Conservation (phyloP, 345 rosid species). For the Eucalyptus pumila region DNA sequence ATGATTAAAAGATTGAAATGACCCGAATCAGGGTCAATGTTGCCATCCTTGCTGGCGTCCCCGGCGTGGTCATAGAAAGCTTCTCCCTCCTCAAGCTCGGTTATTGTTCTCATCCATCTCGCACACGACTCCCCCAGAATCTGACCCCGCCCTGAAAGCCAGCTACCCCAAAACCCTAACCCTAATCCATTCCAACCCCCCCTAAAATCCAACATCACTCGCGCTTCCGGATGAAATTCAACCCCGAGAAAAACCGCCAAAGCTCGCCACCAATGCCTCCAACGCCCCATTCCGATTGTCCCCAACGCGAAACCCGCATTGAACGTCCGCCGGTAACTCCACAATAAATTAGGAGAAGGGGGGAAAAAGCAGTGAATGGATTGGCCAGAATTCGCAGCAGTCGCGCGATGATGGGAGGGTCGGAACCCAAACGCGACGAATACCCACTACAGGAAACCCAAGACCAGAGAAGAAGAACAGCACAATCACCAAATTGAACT, state of each 20-base stretch:
- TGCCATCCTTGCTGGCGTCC: constrained; percentile 8
- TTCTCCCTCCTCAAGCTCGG: constrained; percentile 73
- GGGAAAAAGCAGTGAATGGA: too few relatives aligned
- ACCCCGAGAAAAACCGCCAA: not conserved
- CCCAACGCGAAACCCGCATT: not conserved
- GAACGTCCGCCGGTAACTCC: not conserved
- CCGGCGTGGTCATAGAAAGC: constrained; percentile 12
- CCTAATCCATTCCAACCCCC: not conserved
- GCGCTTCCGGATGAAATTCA: not conserved
- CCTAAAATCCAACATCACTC: constrained; percentile 53
- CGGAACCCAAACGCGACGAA: too few relatives aligned
- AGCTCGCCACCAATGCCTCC: not conserved
- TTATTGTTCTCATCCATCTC: constrained; percentile 33
- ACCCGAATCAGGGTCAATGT: constrained; percentile 32
- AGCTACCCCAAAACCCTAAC: constrained; percentile 2
- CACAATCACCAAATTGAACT: too few relatives aligned
- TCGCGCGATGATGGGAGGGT: too few relatives aligned
- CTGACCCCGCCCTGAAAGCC: not conserved
- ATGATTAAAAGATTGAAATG: not conserved
- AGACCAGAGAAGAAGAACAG: too few relatives aligned
- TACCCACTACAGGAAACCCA: too few relatives aligned
- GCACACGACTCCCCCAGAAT: not conserved
- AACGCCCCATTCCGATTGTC: not conserved
- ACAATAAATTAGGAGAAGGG: too few relatives aligned
- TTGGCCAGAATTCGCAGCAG: too few relatives aligned